These are phyloP conservation scores for Ophiocytium majus DNA, from an alignment of 352 stramenopile genomes.

Conservation along the genomic window DNA sequence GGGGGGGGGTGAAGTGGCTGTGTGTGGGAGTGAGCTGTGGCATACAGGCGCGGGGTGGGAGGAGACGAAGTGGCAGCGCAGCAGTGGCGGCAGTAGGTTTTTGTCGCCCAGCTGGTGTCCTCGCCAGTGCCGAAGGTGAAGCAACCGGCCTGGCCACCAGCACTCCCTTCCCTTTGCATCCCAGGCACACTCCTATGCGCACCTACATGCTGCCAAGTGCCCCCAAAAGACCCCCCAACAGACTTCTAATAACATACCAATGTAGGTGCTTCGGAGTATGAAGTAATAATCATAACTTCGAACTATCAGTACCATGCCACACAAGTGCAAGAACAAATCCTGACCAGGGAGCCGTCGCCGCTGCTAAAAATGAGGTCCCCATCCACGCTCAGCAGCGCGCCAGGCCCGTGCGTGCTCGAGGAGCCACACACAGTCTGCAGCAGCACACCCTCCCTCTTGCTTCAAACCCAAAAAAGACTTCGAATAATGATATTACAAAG, in stretches of 20 bases:
- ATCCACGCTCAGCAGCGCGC: neutral
- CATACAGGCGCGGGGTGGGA: too few species aligned
- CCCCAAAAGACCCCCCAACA: too few species aligned
- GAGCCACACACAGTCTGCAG: neutral
- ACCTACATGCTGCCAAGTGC: neutral
- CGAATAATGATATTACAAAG: too few species aligned
- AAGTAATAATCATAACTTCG: neutral
- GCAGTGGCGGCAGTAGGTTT: too few species aligned
- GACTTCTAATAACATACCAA: neutral
- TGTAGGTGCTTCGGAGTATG: too few species aligned
- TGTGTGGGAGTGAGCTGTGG: neutral
- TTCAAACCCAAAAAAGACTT: too few species aligned
- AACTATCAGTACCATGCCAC: neutral
- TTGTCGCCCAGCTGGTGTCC: too few species aligned
- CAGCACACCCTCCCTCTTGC: neutral
- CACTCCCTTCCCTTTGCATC: too few species aligned
- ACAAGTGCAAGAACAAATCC: neutral
- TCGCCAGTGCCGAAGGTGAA: too few species aligned
- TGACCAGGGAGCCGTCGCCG: neutral
- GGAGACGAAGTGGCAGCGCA: too few species aligned
- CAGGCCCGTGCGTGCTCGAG: constrained; percentile 10
- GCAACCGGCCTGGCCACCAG: too few species aligned
- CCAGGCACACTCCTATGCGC: neutral
- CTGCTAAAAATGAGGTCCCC: neutral
- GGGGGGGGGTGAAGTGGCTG: neutral